Conservation (phyloP, 345 rosid genomes). For the Mangifera indica region DNA sequence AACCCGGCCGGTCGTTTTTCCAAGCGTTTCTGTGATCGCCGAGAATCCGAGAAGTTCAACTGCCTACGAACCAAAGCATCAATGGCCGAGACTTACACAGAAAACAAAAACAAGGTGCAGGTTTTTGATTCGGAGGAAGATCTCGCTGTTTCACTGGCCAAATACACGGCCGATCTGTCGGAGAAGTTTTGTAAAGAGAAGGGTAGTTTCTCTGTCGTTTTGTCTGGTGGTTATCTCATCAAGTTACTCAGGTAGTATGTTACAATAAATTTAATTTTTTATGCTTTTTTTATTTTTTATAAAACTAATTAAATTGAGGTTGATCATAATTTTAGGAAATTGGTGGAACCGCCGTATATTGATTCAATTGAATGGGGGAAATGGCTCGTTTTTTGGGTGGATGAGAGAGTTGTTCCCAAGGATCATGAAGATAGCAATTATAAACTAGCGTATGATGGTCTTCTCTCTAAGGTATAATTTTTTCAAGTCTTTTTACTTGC, state of each 20-base stretch:
- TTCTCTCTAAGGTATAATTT: constrained; percentile 61
- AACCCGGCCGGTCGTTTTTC: not conserved
- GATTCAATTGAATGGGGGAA: constrained; percentile 80
- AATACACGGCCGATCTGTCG: constrained; percentile 65
- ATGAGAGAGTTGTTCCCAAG: constrained; percentile 91
- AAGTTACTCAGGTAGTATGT: constrained; percentile 55
- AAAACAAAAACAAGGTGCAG: constrained; percentile 43
- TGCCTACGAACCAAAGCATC: constrained; percentile 28
- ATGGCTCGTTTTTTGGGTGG: constrained; percentile 95
- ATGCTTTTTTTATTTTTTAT: too few species aligned
- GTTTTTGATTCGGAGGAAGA: constrained; percentile 61
- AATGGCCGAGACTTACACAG: constrained; percentile 25
- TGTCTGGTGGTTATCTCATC: constrained; percentile 83
- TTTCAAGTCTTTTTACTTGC: not conserved
- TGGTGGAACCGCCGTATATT: constrained; percentile 54
- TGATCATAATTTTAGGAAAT: constrained; percentile 47
- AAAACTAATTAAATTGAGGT: not conserved
- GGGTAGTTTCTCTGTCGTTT: constrained; percentile 69
- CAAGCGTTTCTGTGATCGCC: not conserved
- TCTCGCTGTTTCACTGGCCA: constrained; percentile 57
- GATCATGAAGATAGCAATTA: constrained; percentile 85
- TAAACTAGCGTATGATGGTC: constrained; percentile 68
- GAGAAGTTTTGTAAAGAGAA: constrained; percentile 60
- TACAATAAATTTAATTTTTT: too few species aligned
- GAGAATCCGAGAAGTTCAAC: not conserved